Conservation (phyloP, 1,284 basidiomycete genomes). For the Singerocomus rubriflavus region DNA sequence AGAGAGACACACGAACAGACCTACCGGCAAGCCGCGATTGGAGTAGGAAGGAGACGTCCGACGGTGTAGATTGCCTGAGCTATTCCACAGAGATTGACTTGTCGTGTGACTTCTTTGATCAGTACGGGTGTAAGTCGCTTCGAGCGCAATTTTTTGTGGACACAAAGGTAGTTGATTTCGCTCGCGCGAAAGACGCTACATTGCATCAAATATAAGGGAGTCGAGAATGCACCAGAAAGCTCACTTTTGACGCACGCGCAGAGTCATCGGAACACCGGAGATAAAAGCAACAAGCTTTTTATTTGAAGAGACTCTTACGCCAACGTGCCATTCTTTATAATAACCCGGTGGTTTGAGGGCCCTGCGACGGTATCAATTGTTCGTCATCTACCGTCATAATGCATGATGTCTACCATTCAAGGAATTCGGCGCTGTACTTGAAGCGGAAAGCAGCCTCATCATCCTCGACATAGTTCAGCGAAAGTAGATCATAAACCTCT, state of each 20-base stretch:
- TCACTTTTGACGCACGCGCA: constrained; percentile 80
- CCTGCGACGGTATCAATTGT: constrained; percentile 47
- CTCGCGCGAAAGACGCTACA: constrained; percentile 66
- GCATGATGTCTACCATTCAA: constrained; percentile 71
- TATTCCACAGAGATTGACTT: constrained; percentile 84
- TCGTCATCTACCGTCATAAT: not conserved
- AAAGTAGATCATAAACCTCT: constrained; percentile 92
- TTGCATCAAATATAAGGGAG: constrained; percentile 3
- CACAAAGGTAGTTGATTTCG: constrained; percentile 98
- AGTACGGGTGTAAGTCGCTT: constrained; percentile 95
- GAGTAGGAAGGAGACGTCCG: constrained; percentile 88
- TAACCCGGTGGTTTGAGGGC: constrained; percentile 94
- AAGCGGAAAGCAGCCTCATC: constrained; percentile 95
- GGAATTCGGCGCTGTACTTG: constrained; percentile 93
- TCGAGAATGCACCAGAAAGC: constrained; percentile 21
- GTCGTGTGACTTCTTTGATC: constrained; percentile 97
- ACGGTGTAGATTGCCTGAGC: constrained; percentile 99
- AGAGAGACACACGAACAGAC: constrained; percentile 21
- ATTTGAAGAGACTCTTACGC: constrained; percentile 87
- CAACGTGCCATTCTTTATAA: constrained; percentile 92
- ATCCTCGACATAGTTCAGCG: constrained; percentile 96
- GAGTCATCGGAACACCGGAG: constrained; percentile 85
- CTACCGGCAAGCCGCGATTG: constrained; percentile 78
- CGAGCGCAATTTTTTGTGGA: constrained; percentile 96
- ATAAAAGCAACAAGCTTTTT: constrained; percentile 98